Evolutionary conservation across 2,329 filamentous ascomycete genomes (phyloP), one percentile per base, ranked within the genome.

Genomic region (Xylariaceae sp.): DNA sequence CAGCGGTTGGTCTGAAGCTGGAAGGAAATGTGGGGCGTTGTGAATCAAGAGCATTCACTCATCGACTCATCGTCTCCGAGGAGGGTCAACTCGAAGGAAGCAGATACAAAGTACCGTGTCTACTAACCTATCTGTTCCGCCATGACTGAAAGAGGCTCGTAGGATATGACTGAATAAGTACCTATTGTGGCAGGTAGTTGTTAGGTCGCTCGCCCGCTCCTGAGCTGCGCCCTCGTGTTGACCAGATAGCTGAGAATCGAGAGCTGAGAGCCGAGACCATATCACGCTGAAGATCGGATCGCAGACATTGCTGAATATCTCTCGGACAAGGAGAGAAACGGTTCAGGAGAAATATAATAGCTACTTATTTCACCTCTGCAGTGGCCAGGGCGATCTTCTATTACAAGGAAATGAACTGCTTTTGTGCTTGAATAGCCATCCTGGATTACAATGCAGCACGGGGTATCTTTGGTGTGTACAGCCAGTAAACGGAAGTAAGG

Each of bases 401-500:
- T 27, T 6, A 32, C 30, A 27, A 43, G 44, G 51, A 4, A 9
- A 47, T 3, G 35, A 30, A 19, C 41, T 52, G 41, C 39, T 27
- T 53, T 35, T 40, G 40, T 11, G 19, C 26, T 6, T 44, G 49
- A 50, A 31, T 19, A 26, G 43, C 26, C 19, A 50, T 45, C 9
- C n/a, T n/a, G 37, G 31, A 29, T 39, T 41, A 47, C 27, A 54
- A 31, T 31, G 34, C 32, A 43, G 44, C 35, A 8, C 51, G 30
- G 57, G 57, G 57, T 59, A 59, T 59, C 54, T 57, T 55, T 31
- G 47, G 19, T 47, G 19, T 57, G 37, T 54, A 53, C 48, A 53
- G 52, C 43, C 53, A 29, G 34, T 53, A 11, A 61, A 66, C 41
- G 32, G 52, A 48, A 32, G 34, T 12, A 11, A 29, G 12, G 41